phyloP scores from a whole-genome alignment of 768 basidiomycete species.

The Rickenella mellea region DNA sequence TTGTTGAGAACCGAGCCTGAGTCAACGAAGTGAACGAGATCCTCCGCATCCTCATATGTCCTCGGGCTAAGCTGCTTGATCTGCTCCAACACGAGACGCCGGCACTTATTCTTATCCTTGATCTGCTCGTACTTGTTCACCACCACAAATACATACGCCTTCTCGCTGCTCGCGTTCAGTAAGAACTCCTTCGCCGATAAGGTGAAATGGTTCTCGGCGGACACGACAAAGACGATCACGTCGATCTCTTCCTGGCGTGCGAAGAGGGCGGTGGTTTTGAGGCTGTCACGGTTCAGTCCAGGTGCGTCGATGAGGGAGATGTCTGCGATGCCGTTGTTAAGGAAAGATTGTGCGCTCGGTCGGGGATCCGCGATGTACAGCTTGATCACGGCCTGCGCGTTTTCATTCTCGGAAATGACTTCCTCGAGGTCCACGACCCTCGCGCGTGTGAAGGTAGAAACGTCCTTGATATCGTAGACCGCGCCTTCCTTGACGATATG shows the following conservation, averaged over 20 bases:
- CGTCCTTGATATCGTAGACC: slow-evolving; percentile 61
- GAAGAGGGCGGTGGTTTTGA: slow-evolving; percentile 93
- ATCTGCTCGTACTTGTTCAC: slow-evolving; percentile 98
- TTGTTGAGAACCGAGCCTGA: slow-evolving; percentile 66
- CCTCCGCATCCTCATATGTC: slow-evolving; percentile 83
- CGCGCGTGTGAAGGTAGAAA: slow-evolving; percentile 66
- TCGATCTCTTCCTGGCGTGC: slow-evolving; percentile 97
- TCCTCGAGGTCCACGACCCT: slow-evolving; percentile 64
- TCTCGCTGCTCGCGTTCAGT: slow-evolving; percentile 86
- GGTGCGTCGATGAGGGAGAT: slow-evolving; percentile 98
- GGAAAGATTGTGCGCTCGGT: slow-evolving; percentile 69
- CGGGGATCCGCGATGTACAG: slow-evolving; percentile 82
- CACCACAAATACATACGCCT: slow-evolving; percentile 96
- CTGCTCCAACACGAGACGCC: slow-evolving; percentile 81
- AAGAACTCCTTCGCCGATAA: slow-evolving; percentile 93
- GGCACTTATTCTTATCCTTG: slow-evolving; percentile 89
- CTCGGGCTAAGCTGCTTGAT: slow-evolving; percentile 88
- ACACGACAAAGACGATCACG: slow-evolving; percentile 96
- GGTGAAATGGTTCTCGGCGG: slow-evolving; percentile 98
- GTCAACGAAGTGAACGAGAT: slow-evolving; percentile 98
- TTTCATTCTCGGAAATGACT: slow-evolving; percentile 57
- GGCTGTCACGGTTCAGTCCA: slow-evolving; percentile 89
- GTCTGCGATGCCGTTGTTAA: slow-evolving; percentile 93
- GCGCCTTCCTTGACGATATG: slow-evolving; percentile 67
- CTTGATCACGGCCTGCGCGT: slow-evolving; percentile 68